Evolutionary conservation across 441 rosid species (phyloP).

Genomic region (Adansonia madagascariensis): DNA sequence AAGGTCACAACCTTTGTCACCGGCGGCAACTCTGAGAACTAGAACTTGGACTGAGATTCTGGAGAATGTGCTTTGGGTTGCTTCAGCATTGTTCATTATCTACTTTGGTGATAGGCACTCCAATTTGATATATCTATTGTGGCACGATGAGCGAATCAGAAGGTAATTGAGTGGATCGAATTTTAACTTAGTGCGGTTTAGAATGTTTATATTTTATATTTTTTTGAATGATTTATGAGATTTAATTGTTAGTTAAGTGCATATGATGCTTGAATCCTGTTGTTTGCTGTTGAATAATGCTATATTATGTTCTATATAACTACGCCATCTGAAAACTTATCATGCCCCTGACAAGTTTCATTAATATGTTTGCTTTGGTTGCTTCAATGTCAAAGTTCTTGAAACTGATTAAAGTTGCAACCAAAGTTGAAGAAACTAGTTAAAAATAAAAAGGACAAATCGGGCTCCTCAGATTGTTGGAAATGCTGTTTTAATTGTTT

Average conservation of each 20-base stretch:
- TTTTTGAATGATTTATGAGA: background rate
- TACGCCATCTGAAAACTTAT: background rate
- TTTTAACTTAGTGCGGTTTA: background rate
- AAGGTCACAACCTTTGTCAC: constrained; percentile 56
- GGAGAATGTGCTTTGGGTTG: constrained; percentile 88
- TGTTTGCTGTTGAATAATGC: constrained; percentile 7
- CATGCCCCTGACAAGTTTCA: background rate
- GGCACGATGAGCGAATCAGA: constrained; percentile 79
- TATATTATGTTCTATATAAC: constrained; percentile 10
- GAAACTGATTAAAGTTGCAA: background rate
- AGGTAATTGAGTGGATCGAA: constrained; percentile 48
- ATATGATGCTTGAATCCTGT: constrained; percentile 6
- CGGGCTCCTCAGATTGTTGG: background rate
- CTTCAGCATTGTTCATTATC: constrained; percentile 71
- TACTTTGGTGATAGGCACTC: constrained; percentile 83
- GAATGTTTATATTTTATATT: constrained; percentile 11
- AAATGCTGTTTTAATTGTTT: constrained; percentile 18
- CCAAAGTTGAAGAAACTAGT: background rate
- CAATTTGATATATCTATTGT: constrained; percentile 70
- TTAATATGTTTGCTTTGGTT: background rate
- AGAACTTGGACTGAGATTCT: constrained; percentile 75
- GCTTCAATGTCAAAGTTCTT: background rate
- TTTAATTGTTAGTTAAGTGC: constrained; percentile 6
- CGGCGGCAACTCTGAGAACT: constrained; percentile 41
- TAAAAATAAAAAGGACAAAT: background rate